Base-by-base conservation (phyloP, 1,139 yeast genomes). In the Geotrichum candidum region DNA sequence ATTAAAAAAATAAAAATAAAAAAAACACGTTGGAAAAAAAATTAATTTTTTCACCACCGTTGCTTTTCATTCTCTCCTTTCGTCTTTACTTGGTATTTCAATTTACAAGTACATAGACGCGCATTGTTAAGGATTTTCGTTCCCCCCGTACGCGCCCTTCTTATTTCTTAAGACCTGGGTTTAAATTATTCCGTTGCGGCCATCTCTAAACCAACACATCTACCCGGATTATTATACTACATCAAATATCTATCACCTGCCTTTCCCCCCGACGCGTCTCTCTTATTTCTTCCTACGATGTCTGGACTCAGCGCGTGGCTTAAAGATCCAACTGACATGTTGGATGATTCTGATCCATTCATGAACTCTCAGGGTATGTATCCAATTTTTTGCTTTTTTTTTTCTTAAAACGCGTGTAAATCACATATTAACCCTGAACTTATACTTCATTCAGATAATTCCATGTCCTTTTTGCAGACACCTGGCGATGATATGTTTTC, bases 241-340 rank as follows among this genome's bases (percentile, higher is more conserved):
- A 18, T 18, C 45, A 38, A 38, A 38, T 38, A 38, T 38, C 4
- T n/a, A 38, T 38, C 18, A 15, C 18, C 18, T 7, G 18, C 18
- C 45, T 38, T 18, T 38, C 18, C 45, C 45, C 18, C 10, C 45
- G 45, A 38, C 45, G 45, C 53, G 31, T 51, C 53, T 33, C 25
- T 22, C 27, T 52, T 41, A 27, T 27, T 27, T 23, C 33, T 51
- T 27, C n/a, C 22, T 15, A 51, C 18, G 38, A 58, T 58, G 61
- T 55, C 61, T 2, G 61, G 61, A 15, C 48, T 58, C 29, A 58
- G 54, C 31, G 58, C 61, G 11, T 58, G 61, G 61, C 55, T 58
- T n/a, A 58, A 58, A 29, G 61, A 58, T 33, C 57, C 61, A n/a
- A n/a, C 41, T 10, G 57, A 51, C 7, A 33, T 51, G 15, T 18